Conservation (phyloP, 1,284 basidiomycete species). For the Moesziomyces sp. region DNA sequence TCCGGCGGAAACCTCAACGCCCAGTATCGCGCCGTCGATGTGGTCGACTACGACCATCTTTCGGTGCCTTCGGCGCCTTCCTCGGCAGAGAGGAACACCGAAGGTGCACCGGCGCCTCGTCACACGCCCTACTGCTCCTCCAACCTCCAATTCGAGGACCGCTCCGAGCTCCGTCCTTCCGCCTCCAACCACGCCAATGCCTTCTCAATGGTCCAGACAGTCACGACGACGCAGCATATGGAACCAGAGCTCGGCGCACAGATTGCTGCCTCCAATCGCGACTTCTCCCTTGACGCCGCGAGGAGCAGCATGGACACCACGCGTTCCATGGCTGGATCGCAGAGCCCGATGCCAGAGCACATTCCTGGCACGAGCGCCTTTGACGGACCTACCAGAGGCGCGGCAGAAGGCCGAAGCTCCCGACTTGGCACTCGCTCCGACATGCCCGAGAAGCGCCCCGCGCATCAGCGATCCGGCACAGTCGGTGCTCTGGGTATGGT, state of each 20-base stretch:
- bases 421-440: slow-evolving; percentile 32
- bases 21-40: slow-evolving; percentile 32
- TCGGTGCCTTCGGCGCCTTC: slow-evolving; percentile 46
- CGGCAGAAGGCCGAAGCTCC: slow-evolving; percentile 37
- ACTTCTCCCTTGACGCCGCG: slow-evolving; percentile 9
- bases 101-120: slow-evolving; percentile 1
- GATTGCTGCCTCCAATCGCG: slow-evolving; percentile 3
- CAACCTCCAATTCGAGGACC: slow-evolving; percentile 47
- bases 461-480: slow-evolving; percentile 34
- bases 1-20: slow-evolving; percentile 21
- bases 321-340: slow-evolving; percentile 6
- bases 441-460: slow-evolving; percentile 6
- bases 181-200: slow-evolving; percentile 6
- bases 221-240: slow-evolving; percentile 1
- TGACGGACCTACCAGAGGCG: not conserved
- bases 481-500: slow-evolving; percentile 29
- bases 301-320: slow-evolving; percentile 23
- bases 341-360: slow-evolving; percentile 7
- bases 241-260: slow-evolving; percentile 5
- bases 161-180: slow-evolving; percentile 34
- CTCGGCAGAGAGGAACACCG: slow-evolving; percentile 25
- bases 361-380: slow-evolving; percentile 1
- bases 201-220: slow-evolving; percentile 1
- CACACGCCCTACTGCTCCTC: slow-evolving; percentile 48
- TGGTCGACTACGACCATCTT: slow-evolving; percentile 37